Evolutionary conservation across 139 green algal genomes (phyloP).

Genomic region (Chlorella sp.): DNA sequence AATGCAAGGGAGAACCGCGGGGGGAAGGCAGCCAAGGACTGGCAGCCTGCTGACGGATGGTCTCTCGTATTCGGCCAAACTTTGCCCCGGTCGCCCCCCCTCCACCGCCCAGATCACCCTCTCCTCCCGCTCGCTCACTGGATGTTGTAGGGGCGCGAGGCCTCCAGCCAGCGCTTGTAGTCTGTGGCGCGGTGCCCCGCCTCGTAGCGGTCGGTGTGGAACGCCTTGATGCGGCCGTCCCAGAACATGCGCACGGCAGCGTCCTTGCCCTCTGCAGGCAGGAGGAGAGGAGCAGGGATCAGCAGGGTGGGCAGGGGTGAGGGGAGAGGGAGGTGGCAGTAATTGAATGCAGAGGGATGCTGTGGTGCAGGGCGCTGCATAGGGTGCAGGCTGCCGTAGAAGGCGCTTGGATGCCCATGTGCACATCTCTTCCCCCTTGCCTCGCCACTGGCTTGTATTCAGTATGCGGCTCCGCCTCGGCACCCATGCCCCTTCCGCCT

Average conservation of each 20-base stretch:
- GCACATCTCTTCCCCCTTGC: no score
- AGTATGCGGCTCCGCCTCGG: not conserved
- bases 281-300: not conserved
- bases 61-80: no score
- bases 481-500: not conserved
- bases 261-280: constrained; percentile 38
- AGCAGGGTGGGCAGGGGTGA: not conserved
- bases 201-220: constrained; percentile 56
- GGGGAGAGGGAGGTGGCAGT: no score
- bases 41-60: no score
- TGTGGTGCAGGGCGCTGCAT: not conserved
- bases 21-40: no score
- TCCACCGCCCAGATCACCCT: not conserved
- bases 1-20: no score
- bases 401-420: not conserved
- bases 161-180: constrained; percentile 52
- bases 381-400: no score
- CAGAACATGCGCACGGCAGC: constrained; percentile 49
- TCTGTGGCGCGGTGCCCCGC: constrained; percentile 53
- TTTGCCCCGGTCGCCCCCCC: no score
- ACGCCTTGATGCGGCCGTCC: constrained; percentile 55
- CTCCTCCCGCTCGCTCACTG: not conserved
- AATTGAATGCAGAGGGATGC: not conserved
- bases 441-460: no score
- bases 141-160: constrained; percentile 45